Base-by-base conservation (phyloP, 164 flowering plant species). In the Aristolochia californica region DNA sequence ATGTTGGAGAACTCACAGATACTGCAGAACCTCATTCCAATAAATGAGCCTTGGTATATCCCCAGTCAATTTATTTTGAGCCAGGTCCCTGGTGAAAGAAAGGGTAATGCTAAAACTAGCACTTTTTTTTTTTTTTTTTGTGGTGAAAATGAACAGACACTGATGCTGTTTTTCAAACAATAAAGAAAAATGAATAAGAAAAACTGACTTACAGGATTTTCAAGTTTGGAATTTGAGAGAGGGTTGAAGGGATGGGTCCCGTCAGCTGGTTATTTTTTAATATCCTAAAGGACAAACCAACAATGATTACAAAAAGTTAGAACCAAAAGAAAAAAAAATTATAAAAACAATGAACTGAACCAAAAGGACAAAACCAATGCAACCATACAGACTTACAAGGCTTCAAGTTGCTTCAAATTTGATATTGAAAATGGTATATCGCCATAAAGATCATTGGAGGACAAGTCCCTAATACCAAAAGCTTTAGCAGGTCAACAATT, bases 141-240 rank as follows among this genome's bases (percentile, higher is more conserved):
- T 5, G 40, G 40, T 4, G 10, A 34, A 34, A 34, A 8, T 34
- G 40, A 34, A 12, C 40, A 5, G 7, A 28, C 30, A 28, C 30
- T 28, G 40, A 8, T 12, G 1, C 10, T 5, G 5, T 8, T 34
- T 34, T 34, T 34, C 7, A 28, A 28, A 3, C 40, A 34, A 34
- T 34, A 34, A 5, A 34, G 10, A 34, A 5, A 34, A 2, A 18
- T 24, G 26, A 15, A 18, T 1, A 25, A 18, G 62, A 11, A 7
- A 59, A 0, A 28, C 23, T 34, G 10, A 77, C 96, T 77, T 67
- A 94, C 99, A 94, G 69, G 40, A 75, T 60, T 72, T 94, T 90
- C 70, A 94, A 64, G 71, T 88, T 94, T n/a, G 99, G 99, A 59
- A 90, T 84, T 77, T 94, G 99, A 13, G 99, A 87, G 56, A 94